Base-by-base conservation (phyloP, 1,284 basidiomycete species). In the Neolentinus lepideus region DNA sequence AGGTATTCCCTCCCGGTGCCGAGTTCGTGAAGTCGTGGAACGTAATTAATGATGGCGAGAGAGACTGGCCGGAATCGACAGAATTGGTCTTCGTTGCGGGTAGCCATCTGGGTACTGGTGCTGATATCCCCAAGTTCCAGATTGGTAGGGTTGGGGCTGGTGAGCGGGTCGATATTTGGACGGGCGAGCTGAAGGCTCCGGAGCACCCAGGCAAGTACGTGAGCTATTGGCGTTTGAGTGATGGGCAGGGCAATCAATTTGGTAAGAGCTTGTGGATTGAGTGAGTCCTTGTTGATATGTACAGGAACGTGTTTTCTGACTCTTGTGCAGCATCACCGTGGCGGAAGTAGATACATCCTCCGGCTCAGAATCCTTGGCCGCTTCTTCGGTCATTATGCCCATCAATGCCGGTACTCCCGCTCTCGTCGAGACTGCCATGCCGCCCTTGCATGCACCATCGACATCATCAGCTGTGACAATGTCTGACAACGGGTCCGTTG, bases 21-120 rank as follows among this genome's bases (percentile, higher is more conserved):
- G 88, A 89, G 66, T 93, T 93, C 63, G 80, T 90, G 53, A 92
- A 93, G 70, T 81, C 81, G 22, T 93, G 90, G 90, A 74, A 76
- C 56, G 77, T 93, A 73, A 62, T 74, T 45, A 93, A 92, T 63
- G 76, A 77, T 58, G 84, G 90, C 11, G 63, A 63, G 14, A 58
- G 68, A 4, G 76, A 81, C 26, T 93, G 91, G 90, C 87, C 89
- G 1, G 74, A 76, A 38, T 69, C 71, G 9, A 90, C 88, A 1
- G 75, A 81, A 61, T 66, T 92, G 26, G 75, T 79, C 12, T 90
- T 85, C 62, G 81, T 88, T 53, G 87, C 82, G 25, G 90, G 90
- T 12, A 80, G 66, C 65, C 73, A 61, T 63, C 81, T 71, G 66
- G 64, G 65, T 2, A 63, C 72, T 3, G 70, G 69, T 26, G 63